Evolutionary conservation across 129 eudicot species (phyloP), one percentile per base, ranked within the genome.

Genomic region (Apium graveolens): DNA sequence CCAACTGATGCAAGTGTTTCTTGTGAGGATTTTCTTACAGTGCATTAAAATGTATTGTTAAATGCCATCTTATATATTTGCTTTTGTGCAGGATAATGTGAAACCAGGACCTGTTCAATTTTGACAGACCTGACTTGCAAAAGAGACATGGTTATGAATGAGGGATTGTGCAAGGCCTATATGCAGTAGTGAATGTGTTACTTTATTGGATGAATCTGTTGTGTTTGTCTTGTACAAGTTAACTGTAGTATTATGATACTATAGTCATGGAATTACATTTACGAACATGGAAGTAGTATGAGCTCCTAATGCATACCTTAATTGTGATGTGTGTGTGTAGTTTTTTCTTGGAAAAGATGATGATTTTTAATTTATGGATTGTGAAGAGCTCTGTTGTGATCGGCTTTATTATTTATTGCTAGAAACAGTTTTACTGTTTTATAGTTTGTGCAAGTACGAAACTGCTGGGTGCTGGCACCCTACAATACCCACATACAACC

Each of bases 231-330:
- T 65, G 38, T 65, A 65, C 7, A 65, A 65, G 69, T 62, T 62
- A 62, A 29, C 31, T 63, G 70, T 57, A n/a, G 10, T 21, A n/a
- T 57, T 57, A 57, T 57, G 29, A 57, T 4, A 29, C 71, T 29
- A 18, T 65, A 27, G 18, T 65, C 29, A 31, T 11, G 35, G 24
- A 51, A 7, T 24, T 62, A 9, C 27, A 2, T 29, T 26, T 62
- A 26, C 17, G 11, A 55, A 9, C 16, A 26, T n/a, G 5, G 34
- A 9, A 27, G 31, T 27, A 27, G 70, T 62, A 62, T 13, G 14
- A 65, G 71, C 71, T 65, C 37, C 18, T 12, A 65, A 11, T 65
- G 71, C 71, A 65, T 39, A 65, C 71, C 71, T 65, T 31, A 39
- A 65, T 27, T 31, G 71, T 65, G 71, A 27, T 65, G 37, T 35